Base-by-base conservation (phyloP, 2,329 filamentous ascomycete genomes). In the Grosmannia clavigera region DNA sequence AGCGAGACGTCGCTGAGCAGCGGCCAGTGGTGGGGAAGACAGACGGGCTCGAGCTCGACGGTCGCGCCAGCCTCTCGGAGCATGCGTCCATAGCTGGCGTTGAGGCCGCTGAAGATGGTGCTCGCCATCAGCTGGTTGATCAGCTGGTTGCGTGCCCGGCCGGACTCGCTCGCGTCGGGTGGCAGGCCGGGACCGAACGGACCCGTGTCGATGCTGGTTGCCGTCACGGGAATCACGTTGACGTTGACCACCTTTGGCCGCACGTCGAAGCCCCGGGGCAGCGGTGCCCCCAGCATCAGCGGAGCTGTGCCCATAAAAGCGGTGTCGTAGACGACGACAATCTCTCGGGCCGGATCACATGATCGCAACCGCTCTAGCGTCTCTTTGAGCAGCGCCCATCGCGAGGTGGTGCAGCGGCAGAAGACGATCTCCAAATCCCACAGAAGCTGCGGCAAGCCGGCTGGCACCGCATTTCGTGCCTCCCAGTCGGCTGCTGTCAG, bases 1-100 rank as follows among this genome's bases (percentile, higher is more conserved):
- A 76, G 65, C 1, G 65, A 68, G 19, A 67, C 25, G 27, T 55
- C 33, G 27, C 65, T 46, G 14, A 61, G 46, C 19, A 48, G 5
- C n/a, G 46, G 9, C 3, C 5, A 27, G 3, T 51, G 33, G 48
- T 60, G 29, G 7, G 14, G 5, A 5, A 3, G 16, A 40, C 40
- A 19, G 50, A 19, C 29, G 3, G n/a, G 25, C 16, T 16, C 27
- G 14, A 9, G 53, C 29, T 12, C 19, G 10, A 50, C 19, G 11
- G 38, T 50, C 31, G 56, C 55, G 27, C 57, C 58, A 22, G 59
- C 5, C 12, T 55, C 38, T 1, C 9, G 22, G 7, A 53, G 46
- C 5, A 19, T 9, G 11, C 43, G 31, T 2, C 3, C 12, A 12
- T 27, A 16, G 25, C 38, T 14, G 6, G 31, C 12, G 11, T n/a